Percentiles rank a stretch among this genome's conserved stretches.
These are phyloP conservation scores for Kurtzmaniella quercitrusa DNA, from an alignment of 1,139 yeast genomes.

Conservation along the genomic window DNA sequence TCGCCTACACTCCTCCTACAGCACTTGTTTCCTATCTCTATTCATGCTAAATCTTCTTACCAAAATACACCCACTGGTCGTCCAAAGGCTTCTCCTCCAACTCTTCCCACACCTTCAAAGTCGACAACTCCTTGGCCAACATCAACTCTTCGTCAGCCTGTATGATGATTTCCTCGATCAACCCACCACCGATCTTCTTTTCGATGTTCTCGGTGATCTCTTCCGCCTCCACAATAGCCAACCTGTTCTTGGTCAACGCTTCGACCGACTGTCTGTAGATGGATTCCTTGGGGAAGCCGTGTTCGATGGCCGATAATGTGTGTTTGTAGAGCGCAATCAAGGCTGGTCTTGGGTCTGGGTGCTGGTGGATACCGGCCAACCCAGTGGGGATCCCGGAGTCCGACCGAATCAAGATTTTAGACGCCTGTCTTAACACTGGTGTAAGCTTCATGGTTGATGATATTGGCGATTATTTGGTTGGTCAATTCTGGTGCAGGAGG, in stretches of 20 bases:
- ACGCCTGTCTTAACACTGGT: constrained; percentile 44
- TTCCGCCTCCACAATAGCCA: constrained; percentile 58
- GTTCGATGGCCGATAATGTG: constrained; percentile 56
- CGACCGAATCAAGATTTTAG: constrained; percentile 62
- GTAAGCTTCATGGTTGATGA: constrained; percentile 37
- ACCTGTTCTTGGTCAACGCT: constrained; percentile 66
- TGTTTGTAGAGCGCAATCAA: constrained; percentile 66
- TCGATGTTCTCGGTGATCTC: constrained; percentile 70
- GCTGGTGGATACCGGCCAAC: constrained; percentile 70
- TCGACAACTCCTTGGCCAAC: constrained; percentile 64
- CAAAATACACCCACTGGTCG: constrained; percentile 71
- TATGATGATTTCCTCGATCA: constrained; percentile 75
- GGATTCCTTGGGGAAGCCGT: constrained; percentile 63
- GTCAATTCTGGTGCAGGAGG: background rate
- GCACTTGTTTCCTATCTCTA: background rate
- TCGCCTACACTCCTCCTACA: background rate
- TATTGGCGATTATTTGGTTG: constrained; percentile 3
- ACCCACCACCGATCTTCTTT: constrained; percentile 72
- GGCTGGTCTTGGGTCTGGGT: constrained; percentile 84
- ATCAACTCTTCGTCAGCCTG: constrained; percentile 82
- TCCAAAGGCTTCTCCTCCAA: constrained; percentile 66
- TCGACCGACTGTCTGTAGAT: constrained; percentile 77
- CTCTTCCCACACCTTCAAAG: constrained; percentile 65
- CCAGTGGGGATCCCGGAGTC: constrained; percentile 76
- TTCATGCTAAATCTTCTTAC: constrained; percentile 44